phyloP scores from a whole-genome alignment of 164 flowering plant species.

The Saururus chinensis region DNA sequence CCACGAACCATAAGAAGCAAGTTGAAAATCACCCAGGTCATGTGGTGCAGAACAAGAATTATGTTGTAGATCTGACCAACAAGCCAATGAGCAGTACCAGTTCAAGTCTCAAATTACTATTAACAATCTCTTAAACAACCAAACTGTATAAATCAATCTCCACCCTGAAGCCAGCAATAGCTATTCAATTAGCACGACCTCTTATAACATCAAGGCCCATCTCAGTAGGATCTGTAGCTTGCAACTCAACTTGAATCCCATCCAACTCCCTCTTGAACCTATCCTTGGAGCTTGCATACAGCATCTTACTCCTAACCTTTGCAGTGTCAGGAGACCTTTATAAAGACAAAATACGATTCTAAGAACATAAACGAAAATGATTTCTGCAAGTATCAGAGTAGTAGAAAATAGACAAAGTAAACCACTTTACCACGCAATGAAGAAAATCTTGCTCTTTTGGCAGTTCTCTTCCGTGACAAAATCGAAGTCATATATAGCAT shows the following conservation, averaged over 20 bases:
- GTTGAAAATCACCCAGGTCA: slow-evolving; percentile 19
- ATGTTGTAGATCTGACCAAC: slow-evolving; percentile 21
- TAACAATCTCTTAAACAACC: slow-evolving; percentile 27
- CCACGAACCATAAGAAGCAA: slow-evolving; percentile 27
- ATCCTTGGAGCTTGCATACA: slow-evolving; percentile 42
- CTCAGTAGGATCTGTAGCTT: slow-evolving; percentile 44
- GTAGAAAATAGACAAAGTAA: too few species aligned
- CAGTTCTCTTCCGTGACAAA: slow-evolving; percentile 48
- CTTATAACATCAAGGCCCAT: slow-evolving; percentile 35
- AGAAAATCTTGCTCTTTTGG: slow-evolving; percentile 65
- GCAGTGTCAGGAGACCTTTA: slow-evolving; percentile 47
- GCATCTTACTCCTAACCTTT: slow-evolving; percentile 49
- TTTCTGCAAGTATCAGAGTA: too few species aligned
- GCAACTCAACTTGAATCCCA: slow-evolving; percentile 40
- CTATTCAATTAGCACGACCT: slow-evolving; percentile 27
- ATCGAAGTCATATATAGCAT: slow-evolving; percentile 41
- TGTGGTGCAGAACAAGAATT: slow-evolving; percentile 17
- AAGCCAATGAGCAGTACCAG: slow-evolving; percentile 19
- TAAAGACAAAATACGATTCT: neutral
- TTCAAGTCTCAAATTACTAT: slow-evolving; percentile 34
- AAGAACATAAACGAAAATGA: neutral
- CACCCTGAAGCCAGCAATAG: slow-evolving; percentile 1
- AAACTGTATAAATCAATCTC: slow-evolving; percentile 16
- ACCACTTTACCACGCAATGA: slow-evolving; percentile 51
- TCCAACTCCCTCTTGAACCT: slow-evolving; percentile 39